Base-by-base conservation (phyloP, 139 green algal genomes). In the Eudorina sp. region DNA sequence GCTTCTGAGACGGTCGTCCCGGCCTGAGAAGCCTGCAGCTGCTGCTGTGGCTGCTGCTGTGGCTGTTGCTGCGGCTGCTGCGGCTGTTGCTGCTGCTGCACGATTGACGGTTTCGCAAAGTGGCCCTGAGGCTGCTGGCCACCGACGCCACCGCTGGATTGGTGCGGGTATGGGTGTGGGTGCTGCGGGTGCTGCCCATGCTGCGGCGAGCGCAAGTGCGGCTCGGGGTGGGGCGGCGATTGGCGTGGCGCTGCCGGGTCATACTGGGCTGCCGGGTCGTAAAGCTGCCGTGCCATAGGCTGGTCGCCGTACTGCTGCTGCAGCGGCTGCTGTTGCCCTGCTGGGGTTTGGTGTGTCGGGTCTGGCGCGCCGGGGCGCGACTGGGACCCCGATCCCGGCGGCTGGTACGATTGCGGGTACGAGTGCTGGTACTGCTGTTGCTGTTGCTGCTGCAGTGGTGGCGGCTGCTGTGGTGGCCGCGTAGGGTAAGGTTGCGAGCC, bases 71-170 rank as follows among this genome's bases (percentile, higher is more conserved):
- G 36, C 68, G 38, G 14, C 38, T 51, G 11, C 68, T 48, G 36
- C 38, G 38, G 68, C 38, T 76, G 68, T 51, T 76, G 68, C 68
- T 76, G 68, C 19, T 48, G 68, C 68, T 48, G 68, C 68, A n/a
- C 36, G 36, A 29, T 25, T 53, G 36, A 29, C 13, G 55, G 62
- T 27, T 73, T 29, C 62, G 6, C 29, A 29, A 31, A 68, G 21
- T 46, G 68, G 4, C 2, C 11, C 45, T 16, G 27, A 72, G 34
- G 7, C 46, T 31, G 46, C 76, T 84, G 76, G 46, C 55, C 75
- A 81, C 41, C 43, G 31, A 38, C 4, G 68, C 68, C 36, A 51
- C 34, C 58, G 45, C 72, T 80, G 72, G 27, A 7, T 29, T 8
- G n/a, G 45, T 81, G 27, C 43, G 29, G 27, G 8, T 2, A 25